Evolutionary conservation across 331 rosid species (phyloP).

Genomic region (Quercus lobata): DNA sequence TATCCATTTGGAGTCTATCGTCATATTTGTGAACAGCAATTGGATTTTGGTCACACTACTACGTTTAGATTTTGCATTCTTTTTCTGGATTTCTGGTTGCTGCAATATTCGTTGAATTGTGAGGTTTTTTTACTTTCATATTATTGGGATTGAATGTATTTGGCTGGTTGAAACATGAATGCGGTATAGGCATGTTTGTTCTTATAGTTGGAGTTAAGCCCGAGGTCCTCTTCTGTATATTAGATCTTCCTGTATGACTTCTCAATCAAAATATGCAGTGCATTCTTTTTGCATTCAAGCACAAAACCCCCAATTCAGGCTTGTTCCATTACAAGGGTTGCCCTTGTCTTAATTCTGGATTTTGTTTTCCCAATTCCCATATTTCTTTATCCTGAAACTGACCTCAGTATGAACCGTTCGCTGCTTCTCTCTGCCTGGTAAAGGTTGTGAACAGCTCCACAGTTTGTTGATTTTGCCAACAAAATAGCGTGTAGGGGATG

Average conservation of each 20-base stretch:
- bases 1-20: constrained; percentile 18
- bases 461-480: too few relatives aligned
- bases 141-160: constrained; percentile 43
- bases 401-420: background rate
- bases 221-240: constrained; percentile 53
- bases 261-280: constrained; percentile 15
- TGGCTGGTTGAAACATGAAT: constrained; percentile 36
- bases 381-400: background rate
- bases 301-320: background rate
- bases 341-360: background rate
- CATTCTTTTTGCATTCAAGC: background rate
- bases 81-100: constrained; percentile 42
- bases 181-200: constrained; percentile 27
- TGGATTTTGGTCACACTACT: constrained; percentile 24
- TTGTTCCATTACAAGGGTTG: background rate
- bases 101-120: constrained; percentile 34
- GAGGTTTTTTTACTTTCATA: constrained; percentile 37
- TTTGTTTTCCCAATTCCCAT: background rate
- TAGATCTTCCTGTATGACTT: constrained; percentile 30
- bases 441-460: too few relatives aligned
- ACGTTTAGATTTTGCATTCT: constrained; percentile 14
- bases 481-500: too few relatives aligned
- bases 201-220: constrained; percentile 30
- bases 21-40: constrained; percentile 20
- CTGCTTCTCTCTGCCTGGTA: too few relatives aligned